Base-by-base conservation (phyloP, 2,329 filamentous ascomycete genomes). In the Arthrobotrys conoides region DNA sequence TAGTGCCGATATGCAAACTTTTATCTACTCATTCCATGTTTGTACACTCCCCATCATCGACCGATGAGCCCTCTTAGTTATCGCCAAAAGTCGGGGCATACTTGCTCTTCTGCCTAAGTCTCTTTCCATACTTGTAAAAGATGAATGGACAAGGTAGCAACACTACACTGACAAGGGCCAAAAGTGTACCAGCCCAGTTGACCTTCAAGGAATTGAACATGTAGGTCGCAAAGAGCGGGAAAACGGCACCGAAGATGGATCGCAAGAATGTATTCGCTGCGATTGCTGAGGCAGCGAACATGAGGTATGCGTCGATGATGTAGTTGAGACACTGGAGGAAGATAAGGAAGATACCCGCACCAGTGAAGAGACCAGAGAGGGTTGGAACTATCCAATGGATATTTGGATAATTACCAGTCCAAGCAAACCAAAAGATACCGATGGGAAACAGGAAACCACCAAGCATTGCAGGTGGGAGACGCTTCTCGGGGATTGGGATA, bases 181-280 rank as follows among this genome's bases (percentile, higher is more conserved):
- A 61, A 2, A 81, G 61, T 16, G 70, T 80, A 24, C 80, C 80
- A 10, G 81, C 81, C 81, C 80, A 82, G 64, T 82, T 80, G n/a
- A 80, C 78, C 71, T 81, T 44, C 65, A 85, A 81, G 1, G 81
- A 75, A 53, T 78, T 78, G 81, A 87, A 87, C 86, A 87, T 93
- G 82, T 93, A 90, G 1, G 86, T 88, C 0, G 91, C 90, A 83
- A 96, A 96, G 0, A 96, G 87, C 0, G 93, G 93, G 86, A 96
- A 96, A 0, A 88, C 90, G 1, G 92, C 92, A 80, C 92, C 93
- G 80, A 91, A 91, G 8, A 94, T 86, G 0, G 92, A 94, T 81
- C 93, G 90, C 44, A 96, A 85, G 82, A 96, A 91, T 0, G 92
- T 92, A 84, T 94, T 93, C 59, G 91, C 91, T 1, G 92, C 92